These are phyloP conservation scores for Pezicula radicicola DNA, from an alignment of 2,329 filamentous ascomycete genomes.

Conservation along the genomic window DNA sequence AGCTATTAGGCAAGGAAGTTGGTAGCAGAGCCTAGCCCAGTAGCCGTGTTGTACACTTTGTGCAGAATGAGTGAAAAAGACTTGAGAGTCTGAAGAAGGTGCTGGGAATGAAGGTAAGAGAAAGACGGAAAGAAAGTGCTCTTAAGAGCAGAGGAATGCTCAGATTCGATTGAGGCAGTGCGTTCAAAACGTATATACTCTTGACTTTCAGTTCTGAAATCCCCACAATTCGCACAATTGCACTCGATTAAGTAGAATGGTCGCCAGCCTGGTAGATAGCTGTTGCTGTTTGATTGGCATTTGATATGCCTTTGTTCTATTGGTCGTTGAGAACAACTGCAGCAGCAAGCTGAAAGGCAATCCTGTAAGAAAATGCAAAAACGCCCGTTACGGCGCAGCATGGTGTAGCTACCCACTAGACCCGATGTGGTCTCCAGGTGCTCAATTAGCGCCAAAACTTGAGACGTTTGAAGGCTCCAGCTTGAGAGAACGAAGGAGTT, in stretches of 20 bases:
- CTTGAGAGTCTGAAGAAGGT: not conserved
- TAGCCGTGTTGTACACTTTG: not conserved
- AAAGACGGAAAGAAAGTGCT: not conserved
- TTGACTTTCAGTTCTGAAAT: not conserved
- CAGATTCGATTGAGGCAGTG: not conserved
- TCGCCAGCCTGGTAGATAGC: not conserved
- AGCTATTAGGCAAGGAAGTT: not conserved
- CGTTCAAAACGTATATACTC: not conserved
- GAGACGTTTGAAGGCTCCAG: no score
- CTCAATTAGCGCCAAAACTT: no score
- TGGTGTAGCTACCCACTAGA: no score
- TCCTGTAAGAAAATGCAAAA: not conserved
- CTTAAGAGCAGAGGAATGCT: not conserved
- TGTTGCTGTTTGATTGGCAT: not conserved
- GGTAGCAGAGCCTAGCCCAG: not conserved
- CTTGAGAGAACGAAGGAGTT: no score
- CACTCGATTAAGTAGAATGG: not conserved
- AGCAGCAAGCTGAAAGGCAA: not conserved
- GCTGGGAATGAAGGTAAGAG: no score
- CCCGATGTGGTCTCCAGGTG: no score
- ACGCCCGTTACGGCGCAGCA: no score
- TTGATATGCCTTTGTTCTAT: not conserved
- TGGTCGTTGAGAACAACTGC: not conserved
- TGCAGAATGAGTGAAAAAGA: not conserved
- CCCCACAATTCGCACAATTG: not conserved